Evolutionary conservation across 2,329 filamentous ascomycete genomes (phyloP).

Genomic region (Fusarium sp.): DNA sequence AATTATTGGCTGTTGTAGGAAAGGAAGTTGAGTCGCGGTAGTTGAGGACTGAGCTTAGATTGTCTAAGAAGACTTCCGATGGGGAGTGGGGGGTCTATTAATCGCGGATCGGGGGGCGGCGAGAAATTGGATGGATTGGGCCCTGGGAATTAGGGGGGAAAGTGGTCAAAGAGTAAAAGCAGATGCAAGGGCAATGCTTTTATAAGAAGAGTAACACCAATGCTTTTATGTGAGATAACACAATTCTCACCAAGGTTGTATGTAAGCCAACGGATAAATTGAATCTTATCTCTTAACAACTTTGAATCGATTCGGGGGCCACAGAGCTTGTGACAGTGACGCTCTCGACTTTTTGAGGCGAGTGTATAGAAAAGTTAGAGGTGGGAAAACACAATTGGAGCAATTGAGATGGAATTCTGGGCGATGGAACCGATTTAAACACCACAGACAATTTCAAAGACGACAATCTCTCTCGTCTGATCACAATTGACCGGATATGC

Average conservation of each 20-base stretch:
- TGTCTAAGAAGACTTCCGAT: constrained; percentile 34
- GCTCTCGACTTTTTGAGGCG: constrained; percentile 27
- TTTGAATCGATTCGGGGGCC: constrained; percentile 24
- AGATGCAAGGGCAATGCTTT: neutral
- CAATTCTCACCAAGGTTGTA: constrained; percentile 2
- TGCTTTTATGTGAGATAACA: constrained; percentile 5
- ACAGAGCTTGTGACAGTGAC: constrained; percentile 39
- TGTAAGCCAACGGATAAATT: neutral
- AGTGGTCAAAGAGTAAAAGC: constrained; percentile 9
- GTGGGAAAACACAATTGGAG: constrained; percentile 4
- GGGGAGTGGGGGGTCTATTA: constrained; percentile 35
- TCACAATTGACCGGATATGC: constrained; percentile 34
- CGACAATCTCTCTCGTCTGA: constrained; percentile 2
- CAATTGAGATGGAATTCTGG: constrained; percentile 10
- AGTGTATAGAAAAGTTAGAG: neutral
- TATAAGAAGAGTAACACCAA: neutral
- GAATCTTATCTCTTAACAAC: neutral
- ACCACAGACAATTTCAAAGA: constrained; percentile 10
- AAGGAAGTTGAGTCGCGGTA: constrained; percentile 4
- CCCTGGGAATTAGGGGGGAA: constrained; percentile 25
- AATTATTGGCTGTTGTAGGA: constrained; percentile 22
- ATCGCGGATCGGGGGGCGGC: constrained; percentile 37
- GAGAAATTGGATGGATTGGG: constrained; percentile 39
- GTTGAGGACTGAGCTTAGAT: neutral
- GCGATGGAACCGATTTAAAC: constrained; percentile 23